Conservation (phyloP, 192 early-diverging fungal species). For the Coemansia sp. region DNA sequence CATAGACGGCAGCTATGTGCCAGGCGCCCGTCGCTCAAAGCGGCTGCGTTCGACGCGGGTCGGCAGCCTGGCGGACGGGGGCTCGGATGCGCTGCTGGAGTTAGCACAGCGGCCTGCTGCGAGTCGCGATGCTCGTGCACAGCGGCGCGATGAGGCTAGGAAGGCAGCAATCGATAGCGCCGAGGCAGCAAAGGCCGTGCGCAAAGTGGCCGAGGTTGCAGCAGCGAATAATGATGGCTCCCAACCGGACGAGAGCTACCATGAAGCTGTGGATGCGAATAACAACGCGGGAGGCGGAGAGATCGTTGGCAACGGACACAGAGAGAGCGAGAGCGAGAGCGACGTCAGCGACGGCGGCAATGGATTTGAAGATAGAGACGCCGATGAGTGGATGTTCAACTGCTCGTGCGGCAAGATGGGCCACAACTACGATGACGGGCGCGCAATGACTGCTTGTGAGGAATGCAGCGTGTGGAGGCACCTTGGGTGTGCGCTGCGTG, state of each 20-base stretch:
- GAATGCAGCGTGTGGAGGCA: conserved; percentile 33
- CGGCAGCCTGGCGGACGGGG: background rate
- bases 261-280: background rate
- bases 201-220: conserved; percentile 7
- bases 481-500: conserved; percentile 35
- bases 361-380: background rate
- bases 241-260: background rate
- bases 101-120: background rate
- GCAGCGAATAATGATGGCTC: background rate
- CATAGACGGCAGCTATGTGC: conserved; percentile 8
- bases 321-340: background rate
- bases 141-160: conserved; percentile 20
- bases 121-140: conserved; percentile 18
- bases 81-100: background rate
- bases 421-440: conserved; percentile 42
- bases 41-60: conserved; percentile 11
- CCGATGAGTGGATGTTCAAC: conserved; percentile 41
- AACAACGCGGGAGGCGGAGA: background rate
- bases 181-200: conserved; percentile 1
- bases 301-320: background rate
- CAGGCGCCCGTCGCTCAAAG: conserved; percentile 14
- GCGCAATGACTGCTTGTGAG: conserved; percentile 45
- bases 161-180: conserved; percentile 5
- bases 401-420: conserved; percentile 35
- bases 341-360: background rate